Base-by-base conservation (phyloP, 106 monocot species). In the Dendrobium nobile region DNA sequence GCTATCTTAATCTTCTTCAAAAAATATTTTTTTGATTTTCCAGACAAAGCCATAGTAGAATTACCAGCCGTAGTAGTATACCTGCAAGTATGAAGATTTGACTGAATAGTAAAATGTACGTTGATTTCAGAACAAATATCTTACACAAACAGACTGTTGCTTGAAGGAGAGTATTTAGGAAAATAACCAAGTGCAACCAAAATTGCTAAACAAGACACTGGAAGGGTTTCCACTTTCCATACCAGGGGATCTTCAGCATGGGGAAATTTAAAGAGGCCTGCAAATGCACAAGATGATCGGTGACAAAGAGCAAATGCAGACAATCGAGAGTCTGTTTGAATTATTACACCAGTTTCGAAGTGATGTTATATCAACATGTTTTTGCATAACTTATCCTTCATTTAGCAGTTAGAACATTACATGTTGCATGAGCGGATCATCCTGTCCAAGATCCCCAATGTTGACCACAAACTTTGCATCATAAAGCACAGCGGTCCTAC, bases 371-470 rank as follows among this genome's bases (percentile, higher is more conserved):
- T 41, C 8, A 44, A 72, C 22, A 59, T 22, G 51, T 51, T 15
- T 51, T 51, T 51, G 51, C 51, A 51, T 24, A 33, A 26, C 0
- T 65, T 79, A 19, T 67, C 11, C n/a, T 41, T 44, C 15, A 65
- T 42, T 27, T 44, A 28, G 72, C 33, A 58, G 16, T 40, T 55
- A n/a, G 15, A 65, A 59, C 26, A 76, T 84, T 88, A 92, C 92
- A 86, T 92, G 90, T 61, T 77, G 80, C 65, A 80, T 76, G 59
- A 92, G 86, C 73, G 90, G 92, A 75, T 92, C 92, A 24, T 76
- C 79, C 43, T 88, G 85, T 75, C 90, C 92, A 65, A 86, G 76
- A 47, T 90, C 84, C 27, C 82, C 88, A 74, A 90, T 77, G 82
- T 85, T 79, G 73, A 92, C 59, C 73, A 88, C 86, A 75, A 92